Conservation (phyloP, 1,139 yeast species). For the Kodamaea alishanica region DNA sequence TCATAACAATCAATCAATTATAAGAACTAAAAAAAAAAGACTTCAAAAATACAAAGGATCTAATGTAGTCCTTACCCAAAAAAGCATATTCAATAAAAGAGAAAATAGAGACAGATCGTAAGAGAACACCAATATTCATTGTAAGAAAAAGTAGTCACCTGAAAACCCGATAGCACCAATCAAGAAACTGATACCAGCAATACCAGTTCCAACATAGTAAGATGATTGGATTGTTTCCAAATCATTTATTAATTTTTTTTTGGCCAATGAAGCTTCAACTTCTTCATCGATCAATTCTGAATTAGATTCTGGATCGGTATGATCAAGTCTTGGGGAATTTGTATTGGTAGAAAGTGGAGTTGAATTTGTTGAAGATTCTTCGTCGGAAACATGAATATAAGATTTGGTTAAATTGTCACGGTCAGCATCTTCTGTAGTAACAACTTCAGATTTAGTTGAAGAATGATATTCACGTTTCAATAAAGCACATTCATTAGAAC, state of each 20-base stretch:
- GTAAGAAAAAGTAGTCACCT: slow-evolving; percentile 40
- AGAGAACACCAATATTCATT: slow-evolving; percentile 7
- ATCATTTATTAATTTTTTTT: slow-evolving; percentile 36
- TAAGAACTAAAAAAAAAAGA: too few species aligned
- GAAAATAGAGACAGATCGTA: background rate
- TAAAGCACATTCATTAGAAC: slow-evolving; percentile 9
- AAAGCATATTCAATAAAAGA: too few species aligned
- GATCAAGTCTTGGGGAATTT: slow-evolving; percentile 27
- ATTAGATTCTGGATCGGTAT: slow-evolving; percentile 4
- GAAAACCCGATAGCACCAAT: slow-evolving; percentile 46
- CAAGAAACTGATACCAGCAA: slow-evolving; percentile 40
- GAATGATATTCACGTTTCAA: slow-evolving; percentile 3
- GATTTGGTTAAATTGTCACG: slow-evolving; percentile 47
- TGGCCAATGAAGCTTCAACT: slow-evolving; percentile 37
- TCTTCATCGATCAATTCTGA: slow-evolving; percentile 34
- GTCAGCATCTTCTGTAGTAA: slow-evolving; percentile 11
- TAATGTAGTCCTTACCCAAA: too few species aligned
- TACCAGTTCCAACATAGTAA: slow-evolving; percentile 34
- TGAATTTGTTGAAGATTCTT: slow-evolving; percentile 25
- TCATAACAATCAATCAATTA: background rate
- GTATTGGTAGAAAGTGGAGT: slow-evolving; percentile 32
- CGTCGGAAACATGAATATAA: slow-evolving; percentile 49
- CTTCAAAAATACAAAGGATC: too few species aligned
- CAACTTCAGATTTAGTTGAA: background rate
- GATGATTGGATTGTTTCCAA: slow-evolving; percentile 29